Conservation (phyloP, 495 filamentous ascomycete genomes). For the Pseudevernia furfuracea region DNA sequence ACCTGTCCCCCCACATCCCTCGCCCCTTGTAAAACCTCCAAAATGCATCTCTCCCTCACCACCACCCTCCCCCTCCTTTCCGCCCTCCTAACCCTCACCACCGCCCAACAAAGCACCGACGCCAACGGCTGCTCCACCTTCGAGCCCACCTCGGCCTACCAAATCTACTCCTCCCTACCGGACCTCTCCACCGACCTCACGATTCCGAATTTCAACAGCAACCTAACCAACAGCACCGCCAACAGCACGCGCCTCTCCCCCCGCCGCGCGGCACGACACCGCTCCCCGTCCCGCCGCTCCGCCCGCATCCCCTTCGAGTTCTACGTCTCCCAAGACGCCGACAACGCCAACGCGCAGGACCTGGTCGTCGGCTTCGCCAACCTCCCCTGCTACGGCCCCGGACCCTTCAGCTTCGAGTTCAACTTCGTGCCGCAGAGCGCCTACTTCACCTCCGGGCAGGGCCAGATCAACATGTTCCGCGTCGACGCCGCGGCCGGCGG, state of each 20-base stretch:
- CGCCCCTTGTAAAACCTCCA: neutral
- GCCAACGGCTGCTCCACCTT: neutral
- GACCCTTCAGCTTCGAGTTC: constrained; percentile 11
- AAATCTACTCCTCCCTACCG: neutral
- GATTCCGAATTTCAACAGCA: neutral
- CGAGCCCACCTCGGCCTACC: neutral
- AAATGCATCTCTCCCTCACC: neutral
- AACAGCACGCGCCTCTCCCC: neutral
- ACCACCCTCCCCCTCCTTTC: neutral
- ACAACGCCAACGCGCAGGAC: constrained; percentile 1
- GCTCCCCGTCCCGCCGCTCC: neutral
- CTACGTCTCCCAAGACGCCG: neutral
- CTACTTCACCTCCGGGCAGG: constrained; percentile 3
- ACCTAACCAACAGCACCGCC: neutral
- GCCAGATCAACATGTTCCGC: constrained; percentile 11
- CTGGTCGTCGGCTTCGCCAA: constrained; percentile 14
- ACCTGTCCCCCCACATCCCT: neutral
- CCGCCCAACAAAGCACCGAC: neutral
- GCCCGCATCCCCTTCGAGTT: constrained; percentile 4
- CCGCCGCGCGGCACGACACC: too few relatives aligned
- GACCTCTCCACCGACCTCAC: neutral
- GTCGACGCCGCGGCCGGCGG: neutral
- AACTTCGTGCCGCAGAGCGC: neutral
- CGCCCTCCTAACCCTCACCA: neutral
- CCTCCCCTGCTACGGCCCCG: neutral